Evolutionary conservation across 2,329 filamentous ascomycete genomes (phyloP).

Genomic region (Bipolaris sorokiniana): DNA sequence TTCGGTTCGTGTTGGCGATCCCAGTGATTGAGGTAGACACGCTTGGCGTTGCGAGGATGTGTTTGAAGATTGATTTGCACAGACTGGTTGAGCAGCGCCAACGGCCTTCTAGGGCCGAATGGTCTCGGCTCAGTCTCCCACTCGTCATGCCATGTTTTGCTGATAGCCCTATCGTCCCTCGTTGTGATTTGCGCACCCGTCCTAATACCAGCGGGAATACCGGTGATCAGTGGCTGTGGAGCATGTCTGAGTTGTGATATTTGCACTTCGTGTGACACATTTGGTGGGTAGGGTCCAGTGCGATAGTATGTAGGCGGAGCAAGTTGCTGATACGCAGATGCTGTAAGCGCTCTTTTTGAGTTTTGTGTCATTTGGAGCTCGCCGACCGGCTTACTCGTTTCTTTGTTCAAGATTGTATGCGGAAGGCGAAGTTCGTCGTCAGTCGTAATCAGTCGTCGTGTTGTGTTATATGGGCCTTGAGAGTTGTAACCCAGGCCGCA

Average conservation of each 20-base stretch:
- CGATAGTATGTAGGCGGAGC: neutral
- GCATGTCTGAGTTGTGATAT: neutral
- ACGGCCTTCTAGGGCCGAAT: slow-evolving; percentile 3
- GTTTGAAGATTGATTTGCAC: slow-evolving; percentile 8
- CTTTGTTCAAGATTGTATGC: neutral
- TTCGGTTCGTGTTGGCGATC: slow-evolving; percentile 10
- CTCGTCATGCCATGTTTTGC: slow-evolving; percentile 9
- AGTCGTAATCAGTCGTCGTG: neutral
- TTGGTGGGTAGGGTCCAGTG: too few species aligned
- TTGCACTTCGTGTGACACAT: neutral
- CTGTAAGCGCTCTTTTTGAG: neutral
- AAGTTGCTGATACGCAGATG: neutral
- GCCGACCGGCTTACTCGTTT: neutral
- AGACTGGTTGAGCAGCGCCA: slow-evolving; percentile 9
- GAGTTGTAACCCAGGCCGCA: too few species aligned
- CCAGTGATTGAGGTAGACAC: slow-evolving; percentile 10
- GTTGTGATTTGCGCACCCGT: neutral
- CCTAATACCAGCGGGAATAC: too few species aligned
- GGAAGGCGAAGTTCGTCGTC: neutral
- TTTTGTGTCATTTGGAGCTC: neutral
- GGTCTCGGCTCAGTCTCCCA: slow-evolving; percentile 8
- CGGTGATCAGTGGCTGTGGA: neutral
- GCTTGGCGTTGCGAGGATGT: slow-evolving; percentile 1
- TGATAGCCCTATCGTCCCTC: neutral
- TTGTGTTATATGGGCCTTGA: neutral